These are phyloP conservation scores for Epichloe brachyelytri DNA, from an alignment of 2,329 filamentous ascomycete species.

Conservation along the genomic window DNA sequence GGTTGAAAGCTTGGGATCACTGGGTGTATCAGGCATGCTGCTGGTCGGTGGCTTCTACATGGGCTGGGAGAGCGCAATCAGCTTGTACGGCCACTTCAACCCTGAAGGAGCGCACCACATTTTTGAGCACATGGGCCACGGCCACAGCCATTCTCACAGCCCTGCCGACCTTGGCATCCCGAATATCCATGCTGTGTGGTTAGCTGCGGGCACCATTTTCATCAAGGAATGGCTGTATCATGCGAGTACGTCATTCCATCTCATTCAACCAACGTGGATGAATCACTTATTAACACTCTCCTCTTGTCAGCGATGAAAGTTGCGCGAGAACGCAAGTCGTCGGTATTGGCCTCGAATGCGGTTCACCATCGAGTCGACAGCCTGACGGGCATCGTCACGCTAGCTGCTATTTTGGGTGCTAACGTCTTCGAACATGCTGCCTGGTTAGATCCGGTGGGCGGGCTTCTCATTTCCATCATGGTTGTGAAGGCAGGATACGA, in stretches of 20 bases:
- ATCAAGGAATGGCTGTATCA: conserved; percentile 96
- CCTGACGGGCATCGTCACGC: conserved; percentile 83
- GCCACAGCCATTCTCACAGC: conserved; percentile 51
- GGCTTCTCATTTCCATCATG: conserved; percentile 82
- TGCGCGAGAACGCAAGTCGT: conserved; percentile 84
- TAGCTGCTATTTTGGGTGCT: conserved; percentile 77
- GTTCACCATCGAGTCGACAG: conserved; percentile 95
- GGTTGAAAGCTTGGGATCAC: conserved; percentile 86
- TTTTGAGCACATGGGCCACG: conserved; percentile 47
- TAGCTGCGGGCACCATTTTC: conserved; percentile 77
- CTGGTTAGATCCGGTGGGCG: conserved; percentile 91
- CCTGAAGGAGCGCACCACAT: conserved; percentile 54
- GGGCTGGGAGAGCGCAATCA: conserved; percentile 60
- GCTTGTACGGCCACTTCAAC: conserved; percentile 61
- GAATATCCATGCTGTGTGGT: conserved; percentile 88
- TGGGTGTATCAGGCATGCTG: conserved; percentile 86
- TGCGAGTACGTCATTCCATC: conserved; percentile 60
- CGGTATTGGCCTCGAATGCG: conserved; percentile 89
- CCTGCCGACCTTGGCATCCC: conserved; percentile 40
- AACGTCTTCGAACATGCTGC: conserved; percentile 75
- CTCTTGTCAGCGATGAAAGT: conserved; percentile 70
- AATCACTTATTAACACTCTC: not conserved
- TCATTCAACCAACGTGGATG: too few species aligned
- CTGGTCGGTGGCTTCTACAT: conserved; percentile 85
- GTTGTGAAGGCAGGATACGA: conserved; percentile 81